Percentiles rank a stretch among this genome's conserved stretches.
Evolutionary conservation across 371 early-diverging fungal species (phyloP).

Genomic region (Rhizopus arrhizus): DNA sequence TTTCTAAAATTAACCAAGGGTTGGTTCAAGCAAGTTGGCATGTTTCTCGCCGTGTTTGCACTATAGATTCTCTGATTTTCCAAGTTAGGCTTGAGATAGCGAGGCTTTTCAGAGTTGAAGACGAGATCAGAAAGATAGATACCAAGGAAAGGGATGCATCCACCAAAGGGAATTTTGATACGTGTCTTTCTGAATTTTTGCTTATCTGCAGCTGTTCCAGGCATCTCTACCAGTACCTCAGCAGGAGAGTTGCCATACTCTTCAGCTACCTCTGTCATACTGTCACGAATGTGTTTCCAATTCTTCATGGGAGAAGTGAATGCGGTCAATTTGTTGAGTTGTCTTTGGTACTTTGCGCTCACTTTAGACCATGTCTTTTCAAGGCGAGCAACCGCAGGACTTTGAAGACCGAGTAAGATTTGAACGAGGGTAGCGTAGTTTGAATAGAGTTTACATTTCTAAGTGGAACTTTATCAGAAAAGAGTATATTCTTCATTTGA

Average conservation of each 20-base stretch:
- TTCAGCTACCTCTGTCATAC: constrained; percentile 64
- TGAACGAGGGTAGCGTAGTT: constrained; percentile 70
- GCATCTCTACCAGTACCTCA: constrained; percentile 44
- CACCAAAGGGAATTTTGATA: constrained; percentile 54
- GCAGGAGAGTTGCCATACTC: constrained; percentile 54
- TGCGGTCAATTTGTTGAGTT: constrained; percentile 54
- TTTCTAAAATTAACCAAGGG: constrained; percentile 67
- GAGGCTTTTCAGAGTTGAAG: constrained; percentile 65
- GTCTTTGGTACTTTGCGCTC: constrained; percentile 47
- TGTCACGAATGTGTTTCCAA: constrained; percentile 68
- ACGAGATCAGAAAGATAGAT: constrained; percentile 70
- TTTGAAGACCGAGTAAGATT: constrained; percentile 66
- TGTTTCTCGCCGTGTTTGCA: constrained; percentile 18
- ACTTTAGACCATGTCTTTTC: constrained; percentile 66
- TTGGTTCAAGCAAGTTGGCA: constrained; percentile 37
- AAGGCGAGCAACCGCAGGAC: constrained; percentile 62
- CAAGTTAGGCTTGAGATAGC: constrained; percentile 49
- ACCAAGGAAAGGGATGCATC: constrained; percentile 66
- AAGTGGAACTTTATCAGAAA: neutral
- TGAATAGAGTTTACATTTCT: constrained; percentile 66
- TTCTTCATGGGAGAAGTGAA: constrained; percentile 67
- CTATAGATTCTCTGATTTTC: constrained; percentile 33
- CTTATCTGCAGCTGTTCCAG: constrained; percentile 31
- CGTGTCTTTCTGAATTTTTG: constrained; percentile 29
- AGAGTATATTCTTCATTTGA: neutral